Conservation (phyloP, 176 grass and related monocot species). For the Aegilops tauschii region DNA sequence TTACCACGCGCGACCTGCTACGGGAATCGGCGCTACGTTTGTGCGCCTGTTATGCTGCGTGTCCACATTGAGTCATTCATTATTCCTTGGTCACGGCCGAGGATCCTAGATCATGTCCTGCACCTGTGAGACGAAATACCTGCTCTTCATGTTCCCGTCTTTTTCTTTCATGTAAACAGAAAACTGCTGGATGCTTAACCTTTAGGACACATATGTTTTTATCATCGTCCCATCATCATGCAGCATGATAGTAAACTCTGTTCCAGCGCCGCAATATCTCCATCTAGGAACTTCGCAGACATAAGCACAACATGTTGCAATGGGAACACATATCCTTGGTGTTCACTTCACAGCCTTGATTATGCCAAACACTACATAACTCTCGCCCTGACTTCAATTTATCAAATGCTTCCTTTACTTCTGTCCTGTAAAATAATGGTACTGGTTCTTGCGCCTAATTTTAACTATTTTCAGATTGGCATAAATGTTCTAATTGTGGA, state of each 20-base stretch:
- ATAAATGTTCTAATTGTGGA: slow-evolving; percentile 62
- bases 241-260: background rate
- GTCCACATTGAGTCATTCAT: background rate
- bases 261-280: background rate
- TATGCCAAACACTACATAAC: background rate
- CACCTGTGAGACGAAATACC: background rate
- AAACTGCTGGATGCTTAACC: background rate
- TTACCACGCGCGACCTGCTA: background rate
- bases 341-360: background rate
- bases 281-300: background rate
- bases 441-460: slow-evolving; percentile 2
- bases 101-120: background rate
- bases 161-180: background rate
- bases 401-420: slow-evolving; percentile 11
- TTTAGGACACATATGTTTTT: background rate
- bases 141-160: background rate
- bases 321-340: background rate
- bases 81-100: background rate
- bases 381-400: background rate
- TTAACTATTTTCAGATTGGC: slow-evolving; percentile 61
- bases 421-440: slow-evolving; percentile 14
- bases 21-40: background rate
- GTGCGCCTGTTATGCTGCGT: background rate
- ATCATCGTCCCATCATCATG: background rate
- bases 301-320: background rate